Evolutionary conservation across 176 grass and related monocot species (phyloP).

Genomic region (Tillandsia fasciculata): DNA sequence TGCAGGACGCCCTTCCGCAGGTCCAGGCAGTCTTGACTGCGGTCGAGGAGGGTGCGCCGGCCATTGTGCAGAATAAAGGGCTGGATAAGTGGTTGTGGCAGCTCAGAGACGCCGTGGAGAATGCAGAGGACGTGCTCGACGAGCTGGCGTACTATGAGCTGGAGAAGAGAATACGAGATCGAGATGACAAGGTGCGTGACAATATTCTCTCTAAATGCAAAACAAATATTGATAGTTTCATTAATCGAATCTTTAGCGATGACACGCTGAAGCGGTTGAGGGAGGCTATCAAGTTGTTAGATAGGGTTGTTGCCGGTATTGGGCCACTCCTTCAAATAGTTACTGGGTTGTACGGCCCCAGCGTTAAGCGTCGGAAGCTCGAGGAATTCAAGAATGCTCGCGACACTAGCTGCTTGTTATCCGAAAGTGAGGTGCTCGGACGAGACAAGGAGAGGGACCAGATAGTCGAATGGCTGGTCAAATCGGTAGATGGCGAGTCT

Average conservation of each 20-base stretch:
- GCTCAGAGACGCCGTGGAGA: not conserved
- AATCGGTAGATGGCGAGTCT: not conserved
- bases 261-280: not conserved
- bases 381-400: not conserved
- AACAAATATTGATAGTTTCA: not conserved
- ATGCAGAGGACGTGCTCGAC: conserved; percentile 14
- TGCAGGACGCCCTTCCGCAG: too few species aligned
- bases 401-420: conserved; percentile 1
- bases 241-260: not conserved
- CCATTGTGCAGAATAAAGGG: too few species aligned
- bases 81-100: too few species aligned
- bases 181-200: conserved; percentile 3
- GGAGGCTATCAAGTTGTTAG: not conserved
- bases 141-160: not conserved
- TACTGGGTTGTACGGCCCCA: not conserved
- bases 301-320: not conserved
- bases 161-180: not conserved
- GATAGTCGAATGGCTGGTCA: conserved; percentile 1
- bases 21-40: too few species aligned
- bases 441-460: conserved; percentile 4
- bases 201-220: not conserved
- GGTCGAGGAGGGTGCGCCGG: too few species aligned
- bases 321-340: conserved; percentile 5
- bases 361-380: not conserved
- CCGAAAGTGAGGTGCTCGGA: conserved; percentile 6